Base-by-base conservation (phyloP, 345 rosid genomes). In the Atalantia buxifolia region DNA sequence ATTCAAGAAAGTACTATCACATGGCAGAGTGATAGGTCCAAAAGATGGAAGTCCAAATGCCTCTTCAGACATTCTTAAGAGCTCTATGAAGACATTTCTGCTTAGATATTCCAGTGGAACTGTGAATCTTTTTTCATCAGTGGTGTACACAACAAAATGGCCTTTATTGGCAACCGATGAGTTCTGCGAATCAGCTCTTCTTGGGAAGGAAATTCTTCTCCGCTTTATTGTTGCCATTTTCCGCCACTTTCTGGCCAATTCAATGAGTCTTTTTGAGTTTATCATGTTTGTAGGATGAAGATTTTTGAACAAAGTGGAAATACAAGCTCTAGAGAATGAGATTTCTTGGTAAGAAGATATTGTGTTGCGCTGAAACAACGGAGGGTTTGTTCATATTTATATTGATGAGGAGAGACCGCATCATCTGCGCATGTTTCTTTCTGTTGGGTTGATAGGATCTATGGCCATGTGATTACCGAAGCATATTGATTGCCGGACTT, bases 1-100 rank as follows among this genome's bases (percentile, higher is more conserved):
- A 45, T 82, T 79, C 55, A 86, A 0, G 50, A 81, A 82, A 4
- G 2, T 50, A 0, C 82, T 75, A 76, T 89, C 83, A 10, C 80
- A 81, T 8, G 85, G 81, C 60, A 87, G 71, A 7, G 76, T 85
- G 77, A 72, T 72, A 5, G 61, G 73, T 55, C 25, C 33, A 16
- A 65, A 18, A 0, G 36, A 24, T 35, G 79, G 68, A 12, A 81
- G 40, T 4, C 81, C 78, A 36, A 61, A 74, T 69, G 78, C 78
- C 22, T 78, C 81, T 25, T 74, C 76, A 0, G 81, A 77, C 66
- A 77, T 60, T 33, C 67, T 74, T 19, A 81, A 55, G 6, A 77
- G 81, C 76, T 74, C 78, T 2, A n/a, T 4, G 30, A 75, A 68
- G 33, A 75, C 60, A 19, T 14, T 48, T 40, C 24, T 74, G 67